Evolutionary conservation across 108 stramenopile species (phyloP), one percentile per base, ranked within the genome.

Genomic region (Craspedostauros australis): DNA sequence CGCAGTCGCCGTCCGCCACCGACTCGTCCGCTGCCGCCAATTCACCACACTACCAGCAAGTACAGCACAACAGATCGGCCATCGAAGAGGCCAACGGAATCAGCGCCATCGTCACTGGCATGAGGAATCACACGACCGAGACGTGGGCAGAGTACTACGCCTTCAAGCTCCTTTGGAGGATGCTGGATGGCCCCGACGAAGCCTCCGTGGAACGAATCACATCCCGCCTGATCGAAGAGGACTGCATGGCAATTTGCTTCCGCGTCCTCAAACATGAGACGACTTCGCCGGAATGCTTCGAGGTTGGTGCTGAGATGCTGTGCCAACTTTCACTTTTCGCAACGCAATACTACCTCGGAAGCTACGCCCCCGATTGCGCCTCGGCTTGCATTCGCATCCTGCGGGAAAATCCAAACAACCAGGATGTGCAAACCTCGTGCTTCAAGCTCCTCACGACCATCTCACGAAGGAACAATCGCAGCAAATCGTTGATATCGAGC

Each of bases 61-160:
- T n/a, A n/a, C n/a, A 47, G 14, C 54, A 48, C 20, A 52, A 66
- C 22, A 66, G 61, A 5, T 29, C 38, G 2, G 14, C 39, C 1
- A 60, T 73, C 41, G 49, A 48, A 12, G 52, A 61, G 23, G 4
- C 46, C 19, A 38, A 39, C 8, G 64, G 72, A 11, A 44, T 73
- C 19, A 15, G n/a, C n/a, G 27, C 33, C 8, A 46, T 73, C 7
- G 38, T 48, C 8, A 32, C n/a, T 12, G 34, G 37, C 0, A 56
- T 73, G 72, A 60, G 38, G 31, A 21, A 28, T 5, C 58, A 73
- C 22, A 6, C 22, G 8, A 14, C 4, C 3, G 72, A 73, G 46
- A 28, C 32, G 8, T 42, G 11, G 18, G 53, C 60, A 0, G 46
- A 49, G 37, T 20, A 20, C 0, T 73, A 64, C 64, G 72, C 72